Evolutionary conservation across 306 rosid genomes (phyloP), one percentile per base, ranked within the genome.

Genomic region (Lathyrus oleraceus): DNA sequence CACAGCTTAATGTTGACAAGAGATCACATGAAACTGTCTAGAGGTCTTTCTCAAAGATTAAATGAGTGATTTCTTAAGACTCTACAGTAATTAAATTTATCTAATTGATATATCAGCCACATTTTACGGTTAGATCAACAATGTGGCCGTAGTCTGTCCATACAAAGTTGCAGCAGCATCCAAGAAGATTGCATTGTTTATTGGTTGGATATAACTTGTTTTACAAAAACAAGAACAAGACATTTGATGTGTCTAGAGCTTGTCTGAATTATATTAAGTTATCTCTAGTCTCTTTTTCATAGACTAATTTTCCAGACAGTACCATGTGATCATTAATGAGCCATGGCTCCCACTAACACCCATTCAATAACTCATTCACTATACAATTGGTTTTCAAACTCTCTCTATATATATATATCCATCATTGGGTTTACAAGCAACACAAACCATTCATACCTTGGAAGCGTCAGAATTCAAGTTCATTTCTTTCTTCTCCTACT

Each of bases 301-400:
- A 65, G 66, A 20, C 35, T 20, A 58, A 11, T 6, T 8, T 48
- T 39, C 51, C 10, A 8, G 61, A 42, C 59, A 70, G 59, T 53
- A 16, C 61, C 75, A 70, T 42, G 71, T 76, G 67, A 76, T 62
- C 48, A 49, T 76, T 49, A 42, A 42, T 43, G 59, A 69, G 21
- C 65, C 42, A 2, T 65, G 77, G 23, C 72, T 35, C 32, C 5
- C 59, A 61, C 51, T 38, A 11, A 35, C n/a, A 54, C 61, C 19
- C 21, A 8, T 61, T 13, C n/a, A 39, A 45, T 16, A 39, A 51
- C 59, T 21, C 70, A 56, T 60, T 27, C 60, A 64, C 44, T 45
- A 63, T 16, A 38, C 42, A 62, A 68, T 39, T 61, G 16, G 32
- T 73, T 61, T 14, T 30, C 39, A 35, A 8, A 35, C 2, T 53